These are phyloP conservation scores for Psidium guajava DNA, from an alignment of 345 rosid species.

Conservation along the genomic window DNA sequence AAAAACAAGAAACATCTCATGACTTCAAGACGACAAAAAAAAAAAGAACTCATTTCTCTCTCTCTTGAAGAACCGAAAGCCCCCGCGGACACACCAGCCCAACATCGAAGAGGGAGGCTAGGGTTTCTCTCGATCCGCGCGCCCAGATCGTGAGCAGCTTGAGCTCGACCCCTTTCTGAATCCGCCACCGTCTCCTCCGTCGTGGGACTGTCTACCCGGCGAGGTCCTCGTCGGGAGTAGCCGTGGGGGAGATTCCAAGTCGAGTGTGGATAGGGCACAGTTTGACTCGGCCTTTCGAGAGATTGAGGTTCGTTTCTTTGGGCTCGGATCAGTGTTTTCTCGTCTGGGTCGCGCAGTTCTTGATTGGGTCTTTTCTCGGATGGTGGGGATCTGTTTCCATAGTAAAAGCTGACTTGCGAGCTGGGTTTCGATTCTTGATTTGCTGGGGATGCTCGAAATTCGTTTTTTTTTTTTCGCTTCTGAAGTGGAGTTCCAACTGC, in stretches of 20 bases:
- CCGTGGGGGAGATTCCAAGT: neutral
- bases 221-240: neutral
- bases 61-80: neutral
- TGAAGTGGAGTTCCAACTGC: neutral
- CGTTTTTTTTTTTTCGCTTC: neutral
- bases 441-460: neutral
- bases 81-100: neutral
- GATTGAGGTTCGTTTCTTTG: neutral
- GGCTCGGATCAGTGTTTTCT: neutral
- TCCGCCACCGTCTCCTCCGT: neutral
- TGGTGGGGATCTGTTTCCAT: neutral
- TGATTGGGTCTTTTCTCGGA: neutral
- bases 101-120: neutral
- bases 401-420: neutral
- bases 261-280: neutral
- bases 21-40: neutral
- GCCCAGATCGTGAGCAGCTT: neutral
- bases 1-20: neutral
- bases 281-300: neutral
- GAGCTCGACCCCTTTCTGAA: neutral
- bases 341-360: neutral
- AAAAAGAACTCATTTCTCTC: neutral
- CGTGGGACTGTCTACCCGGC: neutral
- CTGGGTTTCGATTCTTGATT: neutral
- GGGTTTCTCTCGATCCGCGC: conserved; percentile 7